Percentiles rank a stretch among this genome's conserved stretches.
phyloP scores from a whole-genome alignment of 371 early-diverging fungal species.

The Mucor mucedo region DNA sequence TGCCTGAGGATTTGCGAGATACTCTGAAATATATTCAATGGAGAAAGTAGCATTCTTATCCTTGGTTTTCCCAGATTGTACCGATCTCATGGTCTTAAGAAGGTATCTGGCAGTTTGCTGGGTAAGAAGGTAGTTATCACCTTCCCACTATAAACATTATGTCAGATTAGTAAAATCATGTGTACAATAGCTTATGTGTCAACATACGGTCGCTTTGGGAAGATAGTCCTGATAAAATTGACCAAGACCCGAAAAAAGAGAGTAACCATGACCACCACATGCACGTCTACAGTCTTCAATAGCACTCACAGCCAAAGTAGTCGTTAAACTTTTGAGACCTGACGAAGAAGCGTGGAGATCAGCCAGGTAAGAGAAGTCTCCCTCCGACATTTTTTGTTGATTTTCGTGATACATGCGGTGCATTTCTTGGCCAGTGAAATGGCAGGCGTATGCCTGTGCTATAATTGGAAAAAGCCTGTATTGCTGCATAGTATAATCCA shows the following conservation, averaged over 20 bases:
- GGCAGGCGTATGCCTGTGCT: conserved; percentile 81
- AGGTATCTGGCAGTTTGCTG: conserved; percentile 82
- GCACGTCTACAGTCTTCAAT: conserved; percentile 84
- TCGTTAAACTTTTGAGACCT: conserved; percentile 82
- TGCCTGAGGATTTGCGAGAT: conserved; percentile 50
- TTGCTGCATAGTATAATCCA: conserved; percentile 84
- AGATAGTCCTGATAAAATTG: conserved; percentile 74
- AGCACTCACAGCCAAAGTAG: conserved; percentile 71
- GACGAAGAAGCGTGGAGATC: conserved; percentile 88
- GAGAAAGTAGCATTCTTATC: conserved; percentile 50
- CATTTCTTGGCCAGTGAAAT: conserved; percentile 78
- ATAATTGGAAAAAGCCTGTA: conserved; percentile 80
- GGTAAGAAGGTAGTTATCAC: conserved; percentile 82
- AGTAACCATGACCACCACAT: conserved; percentile 91
- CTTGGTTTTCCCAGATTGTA: conserved; percentile 42
- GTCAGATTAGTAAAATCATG: not conserved
- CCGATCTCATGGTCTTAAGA: conserved; percentile 54
- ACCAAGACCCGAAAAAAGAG: conserved; percentile 78
- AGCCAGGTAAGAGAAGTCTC: conserved; percentile 74
- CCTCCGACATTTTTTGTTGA: conserved; percentile 67
- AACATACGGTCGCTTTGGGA: conserved; percentile 70
- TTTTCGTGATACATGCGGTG: conserved; percentile 69
- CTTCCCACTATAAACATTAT: conserved; percentile 66
- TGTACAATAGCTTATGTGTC: not conserved
- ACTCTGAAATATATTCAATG: conserved; percentile 42